These are phyloP conservation scores for Cokeromyces recurvatus DNA, from an alignment of 371 early-diverging fungal genomes.

Conservation along the genomic window DNA sequence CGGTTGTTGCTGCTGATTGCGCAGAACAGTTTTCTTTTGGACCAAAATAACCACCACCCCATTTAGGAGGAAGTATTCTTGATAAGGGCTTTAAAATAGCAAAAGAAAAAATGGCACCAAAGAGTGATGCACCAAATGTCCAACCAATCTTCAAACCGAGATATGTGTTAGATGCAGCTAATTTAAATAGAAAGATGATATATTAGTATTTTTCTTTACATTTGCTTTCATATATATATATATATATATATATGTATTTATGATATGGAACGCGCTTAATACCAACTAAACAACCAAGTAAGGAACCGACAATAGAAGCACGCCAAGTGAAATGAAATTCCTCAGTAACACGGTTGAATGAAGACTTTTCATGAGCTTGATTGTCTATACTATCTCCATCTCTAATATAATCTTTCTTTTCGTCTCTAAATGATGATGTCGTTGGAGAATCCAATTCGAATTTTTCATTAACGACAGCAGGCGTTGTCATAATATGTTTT, in stretches of 20 bases:
- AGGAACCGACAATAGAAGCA: slow-evolving; percentile 58
- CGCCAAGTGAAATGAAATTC: slow-evolving; percentile 55
- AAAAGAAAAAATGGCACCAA: slow-evolving; percentile 69
- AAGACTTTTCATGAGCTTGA: no score
- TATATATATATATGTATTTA: no score
- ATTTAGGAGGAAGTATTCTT: slow-evolving; percentile 30
- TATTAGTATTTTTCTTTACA: neutral
- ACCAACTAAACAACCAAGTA: slow-evolving; percentile 64
- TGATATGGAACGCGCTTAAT: neutral
- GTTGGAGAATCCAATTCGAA: slow-evolving; percentile 7
- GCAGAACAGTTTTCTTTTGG: slow-evolving; percentile 67
- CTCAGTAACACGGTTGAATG: slow-evolving; percentile 9
- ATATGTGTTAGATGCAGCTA: slow-evolving; percentile 70
- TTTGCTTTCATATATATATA: no score
- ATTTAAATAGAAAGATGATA: slow-evolving; percentile 1
- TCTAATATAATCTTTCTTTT: slow-evolving; percentile 3
- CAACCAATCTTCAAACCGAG: slow-evolving; percentile 70
- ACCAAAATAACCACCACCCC: slow-evolving; percentile 65
- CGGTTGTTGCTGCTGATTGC: slow-evolving; percentile 68
- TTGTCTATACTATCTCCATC: slow-evolving; percentile 4
- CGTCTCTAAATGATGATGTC: neutral
- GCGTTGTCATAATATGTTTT: no score
- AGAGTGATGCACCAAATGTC: slow-evolving; percentile 69
- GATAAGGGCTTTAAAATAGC: slow-evolving; percentile 62
- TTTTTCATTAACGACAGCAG: slow-evolving; percentile 11